phyloP scores from a whole-genome alignment of 108 stramenopile species.

The Conticribra guillardii region DNA sequence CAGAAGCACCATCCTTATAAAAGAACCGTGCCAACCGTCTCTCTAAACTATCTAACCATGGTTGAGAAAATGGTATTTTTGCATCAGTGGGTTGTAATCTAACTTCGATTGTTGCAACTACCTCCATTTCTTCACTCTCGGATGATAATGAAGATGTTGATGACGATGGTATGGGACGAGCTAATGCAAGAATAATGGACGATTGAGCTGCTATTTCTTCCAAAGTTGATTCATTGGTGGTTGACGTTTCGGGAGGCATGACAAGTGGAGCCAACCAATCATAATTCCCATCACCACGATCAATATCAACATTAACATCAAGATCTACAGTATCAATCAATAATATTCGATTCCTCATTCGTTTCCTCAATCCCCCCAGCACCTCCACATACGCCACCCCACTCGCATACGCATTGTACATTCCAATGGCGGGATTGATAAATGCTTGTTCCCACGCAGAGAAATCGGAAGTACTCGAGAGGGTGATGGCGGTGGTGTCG shows the following conservation, averaged over 20 bases:
- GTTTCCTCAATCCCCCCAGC: constrained; percentile 62
- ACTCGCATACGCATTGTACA: constrained; percentile 73
- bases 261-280: constrained; percentile 40
- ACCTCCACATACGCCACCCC: constrained; percentile 83
- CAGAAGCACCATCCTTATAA: no score
- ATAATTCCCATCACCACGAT: constrained; percentile 24
- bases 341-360: constrained; percentile 53
- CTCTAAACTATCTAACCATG: constrained; percentile 79
- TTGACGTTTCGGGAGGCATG: constrained; percentile 14
- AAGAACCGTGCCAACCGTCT: constrained; percentile 55
- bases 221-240: constrained; percentile 9
- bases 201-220: constrained; percentile 58
- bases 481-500: constrained; percentile 73
- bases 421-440: constrained; percentile 64
- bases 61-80: constrained; percentile 86
- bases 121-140: constrained; percentile 48
- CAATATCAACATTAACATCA: background rate
- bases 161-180: constrained; percentile 16
- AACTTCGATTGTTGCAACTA: constrained; percentile 81
- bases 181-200: constrained; percentile 73
- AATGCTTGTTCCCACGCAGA: constrained; percentile 68
- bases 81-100: constrained; percentile 84
- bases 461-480: constrained; percentile 61
- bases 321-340: background rate
- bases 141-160: background rate